Conservation (phyloP, 2,329 filamentous ascomycete species). For the Cladophialophora psammophila region DNA sequence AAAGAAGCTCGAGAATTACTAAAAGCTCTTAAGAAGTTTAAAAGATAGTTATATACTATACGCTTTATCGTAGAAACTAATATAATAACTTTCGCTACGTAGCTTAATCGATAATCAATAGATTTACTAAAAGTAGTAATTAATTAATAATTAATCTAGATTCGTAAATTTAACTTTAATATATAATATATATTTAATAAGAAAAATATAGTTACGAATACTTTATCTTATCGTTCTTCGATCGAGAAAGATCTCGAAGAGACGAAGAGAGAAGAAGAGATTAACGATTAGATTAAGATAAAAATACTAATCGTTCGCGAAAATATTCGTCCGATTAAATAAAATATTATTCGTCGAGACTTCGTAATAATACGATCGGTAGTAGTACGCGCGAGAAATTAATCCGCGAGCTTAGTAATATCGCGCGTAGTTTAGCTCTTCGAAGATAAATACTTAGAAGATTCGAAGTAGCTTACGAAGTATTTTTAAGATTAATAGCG, state of each 20-base stretch:
- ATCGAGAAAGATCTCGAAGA: not conserved
- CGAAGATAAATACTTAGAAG: too few species aligned
- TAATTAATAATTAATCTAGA: conserved; percentile 3
- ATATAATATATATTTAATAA: not conserved
- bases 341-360: too few species aligned
- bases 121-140: not conserved
- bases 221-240: not conserved
- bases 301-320: not conserved
- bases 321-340: too few species aligned
- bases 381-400: too few species aligned
- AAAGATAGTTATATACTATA: too few species aligned
- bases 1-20: too few species aligned
- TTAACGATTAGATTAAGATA: conserved; percentile 4
- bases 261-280: conserved; percentile 2
- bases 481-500: too few species aligned
- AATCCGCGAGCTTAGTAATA: too few species aligned
- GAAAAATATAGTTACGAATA: not conserved
- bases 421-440: too few species aligned
- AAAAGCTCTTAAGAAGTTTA: too few species aligned
- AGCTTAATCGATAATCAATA: conserved; percentile 1
- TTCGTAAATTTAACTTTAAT: conserved; percentile 1
- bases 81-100: not conserved
- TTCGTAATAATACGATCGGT: too few species aligned
- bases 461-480: too few species aligned
- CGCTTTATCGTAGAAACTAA: conserved; percentile 7